Base-by-base conservation (phyloP, 2,329 filamentous ascomycete species). In the Fusarium irregulare region DNA sequence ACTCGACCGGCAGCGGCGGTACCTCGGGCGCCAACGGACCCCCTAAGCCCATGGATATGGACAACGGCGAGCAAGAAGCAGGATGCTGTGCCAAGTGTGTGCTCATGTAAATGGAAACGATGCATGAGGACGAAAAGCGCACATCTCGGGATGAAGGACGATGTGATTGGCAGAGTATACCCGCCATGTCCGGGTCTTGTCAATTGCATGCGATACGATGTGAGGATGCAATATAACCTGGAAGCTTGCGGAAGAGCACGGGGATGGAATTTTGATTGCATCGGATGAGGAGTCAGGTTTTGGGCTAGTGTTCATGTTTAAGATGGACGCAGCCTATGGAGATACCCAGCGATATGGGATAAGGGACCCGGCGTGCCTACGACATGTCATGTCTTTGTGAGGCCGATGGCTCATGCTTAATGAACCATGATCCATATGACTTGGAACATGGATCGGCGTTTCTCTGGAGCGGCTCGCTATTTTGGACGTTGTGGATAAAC, bases 1-100 rank as follows among this genome's bases (percentile, higher is more conserved):
- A 97, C 82, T 90, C 91, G 46, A 89, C 90, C 63, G 89, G 87
- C 67, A 91, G 91, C 74, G 89, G 90, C 72, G 84, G 88, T 76
- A 84, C 86, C 66, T 84, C 89, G 67, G 89, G 89, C 74, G 82
- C 83, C 69, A 88, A 87, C 74, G 88, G 87, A 75, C 91, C 86
- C 70, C 80, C 83, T 65, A 86, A 88, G 85, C 93, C 94, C 83
- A 91, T 97, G 87, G 92, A 97, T 73, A 88, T 96, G 76, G 89
- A 91, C 73, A 89, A 90, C 65, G 87, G 88, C 68, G 87, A 90
- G 74, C 82, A 86, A 75, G 88, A 91, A 78, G 84, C 88, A 44
- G 92, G 93, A 73, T 97, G 94, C 87, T 97, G 94, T 83, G 85
- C 88, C 76, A 93, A 92, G 82, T 97, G 94, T 82, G 87, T 93